Evolutionary conservation across 345 rosid genomes (phyloP).

Genomic region (Gossypium longicalyx): DNA sequence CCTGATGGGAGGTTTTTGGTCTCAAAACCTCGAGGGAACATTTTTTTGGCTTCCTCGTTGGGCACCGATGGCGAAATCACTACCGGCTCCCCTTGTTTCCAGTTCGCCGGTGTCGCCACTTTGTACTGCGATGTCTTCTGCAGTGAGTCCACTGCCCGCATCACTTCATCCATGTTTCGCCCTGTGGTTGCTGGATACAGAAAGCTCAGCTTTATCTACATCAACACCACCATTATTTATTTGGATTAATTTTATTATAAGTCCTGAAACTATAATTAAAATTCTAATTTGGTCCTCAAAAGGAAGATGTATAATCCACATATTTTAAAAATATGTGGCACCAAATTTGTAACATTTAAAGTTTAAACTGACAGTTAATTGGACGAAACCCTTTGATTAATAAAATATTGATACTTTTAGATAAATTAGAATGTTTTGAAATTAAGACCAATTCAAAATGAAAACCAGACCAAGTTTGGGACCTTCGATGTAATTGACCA

Average conservation of each 20-base stretch:
- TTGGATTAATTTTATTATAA: background rate
- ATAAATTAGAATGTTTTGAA: no score
- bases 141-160: conserved; percentile 70
- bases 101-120: conserved; percentile 72
- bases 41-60: conserved; percentile 53
- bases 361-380: no score
- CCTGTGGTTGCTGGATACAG: conserved; percentile 70
- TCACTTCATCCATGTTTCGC: conserved; percentile 70
- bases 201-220: conserved; percentile 67
- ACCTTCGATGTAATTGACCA: no score
- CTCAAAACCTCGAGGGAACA: conserved; percentile 60
- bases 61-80: conserved; percentile 52
- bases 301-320: no score
- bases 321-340: no score
- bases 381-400: no score
- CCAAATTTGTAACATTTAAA: no score
- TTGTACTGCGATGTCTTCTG: conserved; percentile 46
- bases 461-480: no score
- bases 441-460: no score
- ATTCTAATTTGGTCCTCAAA: no score
- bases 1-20: conserved; percentile 61
- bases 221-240: background rate
- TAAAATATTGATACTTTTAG: no score
- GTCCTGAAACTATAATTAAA: background rate
- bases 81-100: conserved; percentile 75